Conservation (phyloP, 176 grass and related monocot genomes). For the Musa troglodytarum region DNA sequence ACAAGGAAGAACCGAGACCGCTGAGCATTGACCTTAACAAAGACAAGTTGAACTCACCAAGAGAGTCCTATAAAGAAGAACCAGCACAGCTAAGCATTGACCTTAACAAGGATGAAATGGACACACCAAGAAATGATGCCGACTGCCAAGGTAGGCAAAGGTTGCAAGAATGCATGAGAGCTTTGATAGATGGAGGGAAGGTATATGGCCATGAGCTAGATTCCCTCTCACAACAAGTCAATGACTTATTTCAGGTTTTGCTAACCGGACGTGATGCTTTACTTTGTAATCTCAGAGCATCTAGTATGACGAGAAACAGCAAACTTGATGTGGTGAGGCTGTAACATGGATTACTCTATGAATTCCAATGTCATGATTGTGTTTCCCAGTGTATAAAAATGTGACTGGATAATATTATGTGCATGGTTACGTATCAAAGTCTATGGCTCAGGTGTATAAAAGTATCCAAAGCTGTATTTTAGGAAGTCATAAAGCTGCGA, state of each 20-base stretch:
- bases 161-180: constrained; percentile 40
- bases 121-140: neutral
- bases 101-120: constrained; percentile 24
- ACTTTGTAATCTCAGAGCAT: constrained; percentile 58
- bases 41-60: constrained; percentile 12
- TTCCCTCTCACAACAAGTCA: constrained; percentile 44
- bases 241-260: constrained; percentile 65
- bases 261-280: constrained; percentile 69
- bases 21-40: constrained; percentile 18
- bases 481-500: no score
- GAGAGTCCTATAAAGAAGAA: constrained; percentile 14
- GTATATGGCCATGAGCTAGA: constrained; percentile 36
- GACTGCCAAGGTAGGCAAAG: constrained; percentile 6
- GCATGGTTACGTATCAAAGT: neutral
- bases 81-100: constrained; percentile 17
- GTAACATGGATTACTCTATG: neutral
- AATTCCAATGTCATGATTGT: neutral
- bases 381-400: neutral
- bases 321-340: neutral
- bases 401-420: neutral
- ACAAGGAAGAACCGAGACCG: constrained; percentile 21
- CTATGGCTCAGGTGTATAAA: neutral
- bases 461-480: no score
- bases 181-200: constrained; percentile 29
- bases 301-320: neutral